Evolutionary conservation across 768 basidiomycete species (phyloP).

Genomic region (Mrakia blollopis): DNA sequence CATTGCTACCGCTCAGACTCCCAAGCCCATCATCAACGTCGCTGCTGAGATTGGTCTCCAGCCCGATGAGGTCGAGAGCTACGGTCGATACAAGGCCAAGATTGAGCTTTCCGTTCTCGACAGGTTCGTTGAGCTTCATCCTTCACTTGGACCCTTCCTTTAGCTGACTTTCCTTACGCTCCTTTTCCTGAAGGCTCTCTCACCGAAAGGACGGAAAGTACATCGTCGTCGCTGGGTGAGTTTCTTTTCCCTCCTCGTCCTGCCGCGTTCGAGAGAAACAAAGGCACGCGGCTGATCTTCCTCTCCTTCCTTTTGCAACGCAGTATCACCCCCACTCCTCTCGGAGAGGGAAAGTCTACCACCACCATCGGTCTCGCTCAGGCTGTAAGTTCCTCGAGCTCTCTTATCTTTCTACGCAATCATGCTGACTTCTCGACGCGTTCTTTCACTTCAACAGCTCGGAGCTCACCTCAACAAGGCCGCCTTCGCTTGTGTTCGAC

Average conservation of each 20-base stretch:
- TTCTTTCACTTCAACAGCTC: slow-evolving; percentile 44
- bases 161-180: neutral
- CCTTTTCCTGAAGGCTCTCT: slow-evolving; percentile 67
- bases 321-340: slow-evolving; percentile 87
- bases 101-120: slow-evolving; percentile 85
- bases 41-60: slow-evolving; percentile 83
- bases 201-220: slow-evolving; percentile 92
- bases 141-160: neutral
- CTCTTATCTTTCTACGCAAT: neutral
- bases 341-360: slow-evolving; percentile 97
- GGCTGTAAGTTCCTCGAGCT: slow-evolving; percentile 47
- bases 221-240: slow-evolving; percentile 71
- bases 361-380: slow-evolving; percentile 96
- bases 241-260: neutral
- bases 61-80: slow-evolving; percentile 81
- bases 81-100: slow-evolving; percentile 96
- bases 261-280: neutral
- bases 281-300: neutral
- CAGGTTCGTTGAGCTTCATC: slow-evolving; percentile 44
- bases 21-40: slow-evolving; percentile 78
- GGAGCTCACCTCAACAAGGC: slow-evolving; percentile 89
- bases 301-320: neutral
- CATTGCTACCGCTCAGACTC: slow-evolving; percentile 89
- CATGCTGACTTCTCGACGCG: neutral
- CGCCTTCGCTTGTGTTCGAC: slow-evolving; percentile 92